phyloP scores from a whole-genome alignment of 2,329 filamentous ascomycete species.

The Pochonia chlamydosporia region DNA sequence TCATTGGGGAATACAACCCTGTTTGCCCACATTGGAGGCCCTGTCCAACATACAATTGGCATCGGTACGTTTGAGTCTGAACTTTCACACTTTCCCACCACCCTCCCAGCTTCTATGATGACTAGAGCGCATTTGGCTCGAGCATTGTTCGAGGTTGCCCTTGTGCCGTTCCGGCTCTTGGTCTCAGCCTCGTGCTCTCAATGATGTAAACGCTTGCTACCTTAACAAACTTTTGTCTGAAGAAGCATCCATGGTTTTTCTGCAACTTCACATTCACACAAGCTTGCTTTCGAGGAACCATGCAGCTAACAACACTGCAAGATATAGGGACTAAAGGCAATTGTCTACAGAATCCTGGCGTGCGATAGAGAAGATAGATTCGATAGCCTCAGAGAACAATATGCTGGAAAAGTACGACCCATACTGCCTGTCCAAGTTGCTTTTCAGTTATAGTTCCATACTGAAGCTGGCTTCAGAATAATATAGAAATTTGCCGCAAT shows the following conservation, averaged over 20 bases:
- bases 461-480: conserved; percentile 55
- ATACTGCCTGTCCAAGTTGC: conserved; percentile 10
- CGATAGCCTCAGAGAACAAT: conserved; percentile 74
- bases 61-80: conserved; percentile 27
- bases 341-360: conserved; percentile 70
- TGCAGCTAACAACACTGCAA: not conserved
- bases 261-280: not conserved
- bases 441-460: conserved; percentile 24
- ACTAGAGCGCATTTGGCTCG: conserved; percentile 99
- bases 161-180: conserved; percentile 71
- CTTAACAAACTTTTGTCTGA: conserved; percentile 85
- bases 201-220: conserved; percentile 99
- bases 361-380: conserved; percentile 91
- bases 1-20: not conserved
- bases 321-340: too few species aligned
- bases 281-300: not conserved
- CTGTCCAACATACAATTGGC: conserved; percentile 13
- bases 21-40: conserved; percentile 13
- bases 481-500: conserved; percentile 85
- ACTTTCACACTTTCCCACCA: conserved; percentile 6
- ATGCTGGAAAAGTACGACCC: conserved; percentile 71
- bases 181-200: conserved; percentile 60
- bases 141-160: conserved; percentile 69
- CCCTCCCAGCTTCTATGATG: conserved; percentile 63
- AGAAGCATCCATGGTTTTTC: conserved; percentile 19